Conservation (phyloP, 2,329 filamentous ascomycete genomes). For the Ustulina deusta region DNA sequence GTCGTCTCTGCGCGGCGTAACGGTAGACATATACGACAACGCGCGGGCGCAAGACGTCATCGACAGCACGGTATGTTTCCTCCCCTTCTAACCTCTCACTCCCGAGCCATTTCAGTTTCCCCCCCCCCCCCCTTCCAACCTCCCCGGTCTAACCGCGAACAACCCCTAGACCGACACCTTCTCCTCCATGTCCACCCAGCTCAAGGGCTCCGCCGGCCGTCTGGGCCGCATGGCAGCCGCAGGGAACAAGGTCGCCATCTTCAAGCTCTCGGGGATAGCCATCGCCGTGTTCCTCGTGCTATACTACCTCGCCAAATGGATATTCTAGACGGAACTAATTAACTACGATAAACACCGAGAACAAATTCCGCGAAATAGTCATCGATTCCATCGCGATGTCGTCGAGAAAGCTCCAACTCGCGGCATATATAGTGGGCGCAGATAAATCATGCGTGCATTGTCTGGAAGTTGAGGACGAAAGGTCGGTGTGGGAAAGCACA, state of each 20-base stretch:
- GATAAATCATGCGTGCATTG: background rate
- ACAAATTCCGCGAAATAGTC: background rate
- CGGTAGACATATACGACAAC: constrained; percentile 97
- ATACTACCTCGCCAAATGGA: constrained; percentile 76
- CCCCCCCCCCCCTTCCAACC: background rate
- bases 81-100: no score
- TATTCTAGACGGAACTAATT: constrained; percentile 65
- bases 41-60: constrained; percentile 89
- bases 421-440: background rate
- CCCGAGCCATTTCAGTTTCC: background rate
- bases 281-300: constrained; percentile 78
- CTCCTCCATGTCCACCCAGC: constrained; percentile 82
- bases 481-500: no score
- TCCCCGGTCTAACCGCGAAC: background rate
- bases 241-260: constrained; percentile 89
- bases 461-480: background rate
- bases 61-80: constrained; percentile 78
- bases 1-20: constrained; percentile 90
- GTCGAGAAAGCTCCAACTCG: background rate
- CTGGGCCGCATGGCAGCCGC: constrained; percentile 90
- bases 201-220: constrained; percentile 86
- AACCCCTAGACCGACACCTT: constrained; percentile 82
- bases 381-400: background rate
- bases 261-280: constrained; percentile 89
- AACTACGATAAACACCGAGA: no score